Evolutionary conservation across 768 basidiomycete genomes (phyloP).

Genomic region (Phaeotremella fagi): DNA sequence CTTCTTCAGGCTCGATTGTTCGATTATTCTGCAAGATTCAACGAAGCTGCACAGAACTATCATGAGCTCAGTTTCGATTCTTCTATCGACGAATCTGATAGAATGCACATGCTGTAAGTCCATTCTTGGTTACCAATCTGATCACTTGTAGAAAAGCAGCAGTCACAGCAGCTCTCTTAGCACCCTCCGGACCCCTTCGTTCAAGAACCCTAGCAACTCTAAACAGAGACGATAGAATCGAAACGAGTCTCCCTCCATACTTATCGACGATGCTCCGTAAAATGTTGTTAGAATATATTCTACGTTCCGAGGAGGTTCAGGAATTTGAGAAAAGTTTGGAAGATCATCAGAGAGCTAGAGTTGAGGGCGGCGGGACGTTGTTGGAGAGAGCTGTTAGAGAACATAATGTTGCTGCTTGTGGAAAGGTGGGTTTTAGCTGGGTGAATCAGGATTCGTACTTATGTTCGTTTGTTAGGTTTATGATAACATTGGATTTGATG

Average conservation of each 20-base stretch:
- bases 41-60: constrained; percentile 89
- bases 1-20: constrained; percentile 76
- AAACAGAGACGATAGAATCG: constrained; percentile 70
- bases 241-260: constrained; percentile 65
- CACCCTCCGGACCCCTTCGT: constrained; percentile 93
- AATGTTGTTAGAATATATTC: constrained; percentile 97
- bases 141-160: constrained; percentile 57
- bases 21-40: constrained; percentile 84
- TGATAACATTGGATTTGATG: constrained; percentile 92
- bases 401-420: constrained; percentile 93
- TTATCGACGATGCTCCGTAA: constrained; percentile 75
- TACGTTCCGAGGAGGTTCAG: constrained; percentile 81
- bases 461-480: constrained; percentile 55
- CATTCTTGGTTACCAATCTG: not conserved
- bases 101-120: constrained; percentile 79
- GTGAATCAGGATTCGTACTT: not conserved
- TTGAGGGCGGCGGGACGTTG: constrained; percentile 85
- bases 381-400: constrained; percentile 98
- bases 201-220: constrained; percentile 87
- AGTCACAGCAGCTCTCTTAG: constrained; percentile 92
- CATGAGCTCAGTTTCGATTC: constrained; percentile 89
- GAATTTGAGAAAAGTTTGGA: constrained; percentile 82
- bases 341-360: constrained; percentile 88
- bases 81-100: constrained; percentile 89
- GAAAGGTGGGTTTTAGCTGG: constrained; percentile 56